Conservation (phyloP, 2,329 filamentous ascomycete genomes). For the Graphilbum fragrans region DNA sequence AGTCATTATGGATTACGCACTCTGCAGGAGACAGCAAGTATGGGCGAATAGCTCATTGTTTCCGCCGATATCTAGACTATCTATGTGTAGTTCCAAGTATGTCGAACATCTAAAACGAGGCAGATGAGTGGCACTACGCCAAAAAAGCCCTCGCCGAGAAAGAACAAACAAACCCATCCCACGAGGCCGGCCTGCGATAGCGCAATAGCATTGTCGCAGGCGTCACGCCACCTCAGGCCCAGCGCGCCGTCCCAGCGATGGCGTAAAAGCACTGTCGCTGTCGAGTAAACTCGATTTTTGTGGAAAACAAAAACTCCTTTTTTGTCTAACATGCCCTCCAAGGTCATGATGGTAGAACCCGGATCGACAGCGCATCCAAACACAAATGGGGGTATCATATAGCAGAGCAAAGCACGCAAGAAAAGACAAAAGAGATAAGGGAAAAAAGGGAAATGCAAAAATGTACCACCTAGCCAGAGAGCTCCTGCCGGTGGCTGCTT, state of each 20-base stretch:
- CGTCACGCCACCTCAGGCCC: slow-evolving; percentile 8
- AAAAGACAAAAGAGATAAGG: slow-evolving; percentile 10
- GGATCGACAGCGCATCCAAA: slow-evolving; percentile 37
- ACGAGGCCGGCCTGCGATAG: slow-evolving; percentile 12
- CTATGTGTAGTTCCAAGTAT: too few species aligned
- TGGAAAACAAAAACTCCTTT: slow-evolving; percentile 8
- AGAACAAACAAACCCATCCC: slow-evolving; percentile 5
- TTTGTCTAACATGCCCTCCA: not conserved
- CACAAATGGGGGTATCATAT: slow-evolving; percentile 42
- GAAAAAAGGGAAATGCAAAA: slow-evolving; percentile 11
- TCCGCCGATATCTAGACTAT: too few species aligned
- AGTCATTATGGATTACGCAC: too few species aligned
- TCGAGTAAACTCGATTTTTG: slow-evolving; percentile 22
- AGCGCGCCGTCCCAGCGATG: slow-evolving; percentile 37
- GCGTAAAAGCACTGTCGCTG: slow-evolving; percentile 43
- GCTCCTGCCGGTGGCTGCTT: not conserved
- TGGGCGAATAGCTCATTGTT: too few species aligned
- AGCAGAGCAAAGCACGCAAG: slow-evolving; percentile 13
- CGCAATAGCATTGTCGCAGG: slow-evolving; percentile 13
- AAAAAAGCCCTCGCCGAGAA: not conserved
- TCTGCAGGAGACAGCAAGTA: too few species aligned
- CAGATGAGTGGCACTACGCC: too few species aligned
- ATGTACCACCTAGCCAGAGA: slow-evolving; percentile 3
- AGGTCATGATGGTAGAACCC: not conserved
- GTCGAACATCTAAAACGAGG: too few species aligned